Evolutionary conservation across 169 alveolate genomes (phyloP), one percentile per base, ranked within the genome.

Genomic region (Cryptosporidium meleagridis): DNA sequence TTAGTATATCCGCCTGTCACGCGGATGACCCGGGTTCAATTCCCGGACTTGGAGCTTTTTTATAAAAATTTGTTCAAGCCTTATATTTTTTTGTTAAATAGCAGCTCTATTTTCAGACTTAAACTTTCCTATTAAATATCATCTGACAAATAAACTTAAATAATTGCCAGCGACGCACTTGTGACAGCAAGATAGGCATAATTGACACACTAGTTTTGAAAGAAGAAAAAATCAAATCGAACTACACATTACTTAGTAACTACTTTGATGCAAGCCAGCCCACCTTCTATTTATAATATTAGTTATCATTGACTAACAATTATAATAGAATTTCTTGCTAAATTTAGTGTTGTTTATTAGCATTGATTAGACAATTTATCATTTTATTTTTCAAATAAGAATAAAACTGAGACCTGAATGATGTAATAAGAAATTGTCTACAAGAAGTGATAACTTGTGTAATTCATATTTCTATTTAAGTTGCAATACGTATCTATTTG

Each of bases 1-100:
- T 91, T 92, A 95, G 97, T 94, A 95, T 95, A 87, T 93, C 96
- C 95, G 97, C 96, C 97, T 95, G 96, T 95, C 97, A 94, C 96
- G 96, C 97, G 95, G 96, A 94, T 89, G 97, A 95, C 97, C 97
- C 95, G 95, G 95, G 97, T 93, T 95, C 96, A 93, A 95, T 94
- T 94, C 97, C 96, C 96, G 96, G 97, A 91, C 96, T 92, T 94
- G 95, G 97, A 95, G 96, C 70, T 4, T 75, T 93, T 93, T 65
- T 80, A 0, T 9, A 35, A 31, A n/a, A 33, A 6, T n/a, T 67
- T 67, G n/a, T n/a, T 67, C 33, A 31, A 1, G 16, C 3, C 10
- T 0, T 0, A 41, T 39, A 3, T 39, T 39, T 39, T 39, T 0
- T 31, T 31, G 3, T 31, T 31, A 31, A 31, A 31, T 31, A 3